phyloP scores from a whole-genome alignment of 345 rosid species.

The Isatis tinctoria region DNA sequence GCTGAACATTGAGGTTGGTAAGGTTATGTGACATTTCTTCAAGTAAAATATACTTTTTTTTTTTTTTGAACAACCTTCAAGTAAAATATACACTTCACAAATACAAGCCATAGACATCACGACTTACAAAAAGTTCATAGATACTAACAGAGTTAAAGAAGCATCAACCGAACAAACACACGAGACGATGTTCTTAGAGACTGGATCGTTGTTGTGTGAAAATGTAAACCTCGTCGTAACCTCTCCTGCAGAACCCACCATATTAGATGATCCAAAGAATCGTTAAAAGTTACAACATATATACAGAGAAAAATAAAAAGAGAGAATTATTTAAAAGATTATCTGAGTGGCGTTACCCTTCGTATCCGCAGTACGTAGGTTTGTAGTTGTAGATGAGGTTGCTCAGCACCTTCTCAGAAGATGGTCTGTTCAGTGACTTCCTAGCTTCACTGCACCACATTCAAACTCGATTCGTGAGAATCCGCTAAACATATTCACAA shows the following conservation, averaged over 20 bases:
- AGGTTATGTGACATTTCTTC: not conserved
- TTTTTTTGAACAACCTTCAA: too few relatives aligned
- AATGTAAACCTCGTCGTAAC: slow-evolving; percentile 83
- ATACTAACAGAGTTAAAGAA: not conserved
- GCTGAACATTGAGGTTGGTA: not conserved
- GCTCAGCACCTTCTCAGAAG: slow-evolving; percentile 55
- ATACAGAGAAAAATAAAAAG: not conserved
- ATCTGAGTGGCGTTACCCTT: slow-evolving; percentile 52
- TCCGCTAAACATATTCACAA: not conserved
- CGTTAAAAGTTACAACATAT: not conserved
- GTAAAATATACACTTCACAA: not conserved
- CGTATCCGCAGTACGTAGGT: slow-evolving; percentile 79
- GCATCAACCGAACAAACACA: not conserved
- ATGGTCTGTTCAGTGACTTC: slow-evolving; percentile 70
- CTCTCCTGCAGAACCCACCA: slow-evolving; percentile 51
- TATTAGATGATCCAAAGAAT: not conserved
- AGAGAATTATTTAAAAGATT: not conserved
- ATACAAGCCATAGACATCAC: not conserved
- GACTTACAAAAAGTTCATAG: not conserved
- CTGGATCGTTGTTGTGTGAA: slow-evolving; percentile 40
- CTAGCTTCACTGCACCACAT: slow-evolving; percentile 74
- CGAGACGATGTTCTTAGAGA: not conserved
- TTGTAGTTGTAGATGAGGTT: slow-evolving; percentile 79
- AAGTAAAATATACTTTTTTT: not conserved
- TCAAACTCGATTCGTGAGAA: not conserved